Base-by-base conservation (phyloP, 176 grass and related monocot genomes). In the Phragmites australis region DNA sequence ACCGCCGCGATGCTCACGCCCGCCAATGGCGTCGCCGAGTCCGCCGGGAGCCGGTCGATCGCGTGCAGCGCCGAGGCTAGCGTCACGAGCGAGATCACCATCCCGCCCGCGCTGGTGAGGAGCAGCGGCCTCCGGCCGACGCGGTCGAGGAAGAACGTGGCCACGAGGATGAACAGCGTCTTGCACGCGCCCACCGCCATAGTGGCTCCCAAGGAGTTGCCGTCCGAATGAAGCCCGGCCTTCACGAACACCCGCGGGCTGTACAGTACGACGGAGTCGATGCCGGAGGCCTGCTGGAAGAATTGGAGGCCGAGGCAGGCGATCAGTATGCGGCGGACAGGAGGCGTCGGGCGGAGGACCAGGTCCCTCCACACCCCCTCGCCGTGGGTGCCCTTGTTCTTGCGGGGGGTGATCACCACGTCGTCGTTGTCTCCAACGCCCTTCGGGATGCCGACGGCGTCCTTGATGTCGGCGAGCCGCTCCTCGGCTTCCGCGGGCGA, bases 231-330 rank as follows among this genome's bases (percentile, higher is more conserved):
- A 4, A 94, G 58, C 3, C 95, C 95, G n/a, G 85, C 92, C 45
- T 87, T 81, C 1, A 83, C 49, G 65, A 97, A 97, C 68, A 97
- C 85, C 9, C 81, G 81, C 5, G 87, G 89, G 73, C 92, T 92
- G 82, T 94, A 94, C 13, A 97, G 67, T 42, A 94, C 92, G 1
- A 97, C 92, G 31, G 89, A 90, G 72, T 94, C 90, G 71, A 97
- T 93, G 53, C 92, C 92, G 4, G 90, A 92, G 5, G 92, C 86
- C 21, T 94, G 90, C 85, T 94, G 83, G 82, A 97, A 94, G 88
- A 97, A 97, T 29, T 94, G 88, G 21, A 94, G 85, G 0, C 92
- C 95, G 1, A 97, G 59, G 30, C 89, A 82, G 22, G 92, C 88
- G 74, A 97, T 77, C 4, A 94, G 85, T 5, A 87, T 83, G 32